A percentile compares a stretch with the other conserved stretches of the same genome.
These are phyloP conservation scores for Gastrodia elata DNA, from an alignment of 106 monocot species.

Conservation along the genomic window DNA sequence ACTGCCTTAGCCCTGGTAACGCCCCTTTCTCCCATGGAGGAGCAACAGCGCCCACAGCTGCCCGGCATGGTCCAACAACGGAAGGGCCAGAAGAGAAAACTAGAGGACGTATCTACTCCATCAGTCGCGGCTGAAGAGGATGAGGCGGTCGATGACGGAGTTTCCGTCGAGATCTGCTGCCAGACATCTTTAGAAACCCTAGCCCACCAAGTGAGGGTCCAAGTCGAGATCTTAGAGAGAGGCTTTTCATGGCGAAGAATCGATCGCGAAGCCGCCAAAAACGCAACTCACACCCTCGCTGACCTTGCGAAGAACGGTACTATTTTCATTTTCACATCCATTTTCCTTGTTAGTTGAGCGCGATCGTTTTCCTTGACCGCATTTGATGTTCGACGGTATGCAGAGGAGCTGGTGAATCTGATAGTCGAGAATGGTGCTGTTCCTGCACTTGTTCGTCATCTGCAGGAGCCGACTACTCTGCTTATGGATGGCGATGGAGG, in stretches of 20 bases:
- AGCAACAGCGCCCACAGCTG: conserved; percentile 26
- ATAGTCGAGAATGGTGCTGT: conserved; percentile 89
- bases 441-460: conserved; percentile 70
- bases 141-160: conserved; percentile 7
- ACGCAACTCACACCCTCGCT: conserved; percentile 75
- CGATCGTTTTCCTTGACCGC: neutral
- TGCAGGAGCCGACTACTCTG: conserved; percentile 41
- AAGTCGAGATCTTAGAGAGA: conserved; percentile 56
- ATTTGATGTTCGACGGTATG: conserved; percentile 1
- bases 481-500: conserved; percentile 2
- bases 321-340: neutral
- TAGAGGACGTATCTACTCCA: conserved; percentile 25
- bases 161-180: conserved; percentile 25
- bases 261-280: conserved; percentile 70
- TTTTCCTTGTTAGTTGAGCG: neutral
- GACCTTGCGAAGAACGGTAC: conserved; percentile 94
- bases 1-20: neutral
- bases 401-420: conserved; percentile 86
- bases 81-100: conserved; percentile 80
- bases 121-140: conserved; percentile 14
- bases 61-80: conserved; percentile 17
- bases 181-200: conserved; percentile 33
- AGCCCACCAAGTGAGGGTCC: conserved; percentile 43
- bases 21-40: conserved; percentile 21
- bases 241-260: conserved; percentile 56